Evolutionary conservation across 2,329 filamentous ascomycete genomes (phyloP).

Genomic region (Aaosphaeria pasadenensis): DNA sequence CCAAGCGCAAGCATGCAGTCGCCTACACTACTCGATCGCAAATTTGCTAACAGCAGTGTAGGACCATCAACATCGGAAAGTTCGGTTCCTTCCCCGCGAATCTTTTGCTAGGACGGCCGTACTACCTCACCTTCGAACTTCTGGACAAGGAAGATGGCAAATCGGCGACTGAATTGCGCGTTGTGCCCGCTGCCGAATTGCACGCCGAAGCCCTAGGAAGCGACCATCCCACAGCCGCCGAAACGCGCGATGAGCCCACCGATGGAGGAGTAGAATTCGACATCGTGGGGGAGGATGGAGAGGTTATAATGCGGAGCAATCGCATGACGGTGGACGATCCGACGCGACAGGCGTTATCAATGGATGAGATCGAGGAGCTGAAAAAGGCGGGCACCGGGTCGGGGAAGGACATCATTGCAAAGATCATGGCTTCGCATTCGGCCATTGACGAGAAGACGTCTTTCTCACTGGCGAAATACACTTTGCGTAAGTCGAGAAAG

Average conservation of each 20-base stretch:
- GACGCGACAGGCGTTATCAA: slow-evolving; percentile 70
- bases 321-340: slow-evolving; percentile 62
- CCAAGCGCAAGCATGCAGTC: slow-evolving; percentile 28
- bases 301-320: slow-evolving; percentile 58
- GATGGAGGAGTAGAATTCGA: slow-evolving; percentile 41
- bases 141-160: slow-evolving; percentile 65
- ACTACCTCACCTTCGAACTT: slow-evolving; percentile 87
- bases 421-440: slow-evolving; percentile 84
- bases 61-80: slow-evolving; percentile 85
- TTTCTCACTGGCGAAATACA: slow-evolving; percentile 94
- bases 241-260: slow-evolving; percentile 29
- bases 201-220: slow-evolving; percentile 72
- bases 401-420: slow-evolving; percentile 88
- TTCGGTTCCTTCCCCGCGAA: slow-evolving; percentile 90
- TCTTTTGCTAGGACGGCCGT: slow-evolving; percentile 85
- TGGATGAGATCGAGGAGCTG: slow-evolving; percentile 68
- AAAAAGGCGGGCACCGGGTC: slow-evolving; percentile 72
- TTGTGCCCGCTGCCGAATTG: slow-evolving; percentile 77
- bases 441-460: slow-evolving; percentile 90
- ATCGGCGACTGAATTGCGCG: slow-evolving; percentile 65
- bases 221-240: slow-evolving; percentile 44
- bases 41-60: slow-evolving; percentile 37
- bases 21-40: slow-evolving; percentile 2
- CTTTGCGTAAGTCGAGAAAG: slow-evolving; percentile 88
- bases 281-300: slow-evolving; percentile 47